A percentile compares a stretch with the other conserved stretches of the same genome.
Evolutionary conservation across 2,329 filamentous ascomycete genomes (phyloP).

Genomic region (Dryadomyces quercivorus): DNA sequence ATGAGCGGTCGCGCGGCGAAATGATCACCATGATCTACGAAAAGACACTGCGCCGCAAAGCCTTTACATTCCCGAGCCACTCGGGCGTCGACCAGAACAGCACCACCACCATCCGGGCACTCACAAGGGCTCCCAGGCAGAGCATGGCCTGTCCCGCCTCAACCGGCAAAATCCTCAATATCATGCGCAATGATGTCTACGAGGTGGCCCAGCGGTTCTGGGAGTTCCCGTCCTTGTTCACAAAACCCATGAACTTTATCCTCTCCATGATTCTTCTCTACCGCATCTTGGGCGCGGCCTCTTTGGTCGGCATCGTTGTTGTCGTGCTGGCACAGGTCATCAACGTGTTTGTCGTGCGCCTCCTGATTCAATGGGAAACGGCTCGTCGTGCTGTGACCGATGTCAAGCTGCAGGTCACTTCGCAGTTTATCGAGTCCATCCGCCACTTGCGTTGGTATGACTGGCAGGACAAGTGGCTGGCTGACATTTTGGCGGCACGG

Average conservation of each 20-base stretch:
- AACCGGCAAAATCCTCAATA: constrained; percentile 81
- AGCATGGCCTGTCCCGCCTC: constrained; percentile 46
- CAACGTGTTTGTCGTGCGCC: constrained; percentile 55
- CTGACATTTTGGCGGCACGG: constrained; percentile 54
- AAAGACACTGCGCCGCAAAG: constrained; percentile 54
- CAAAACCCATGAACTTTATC: constrained; percentile 64
- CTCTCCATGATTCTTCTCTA: constrained; percentile 64
- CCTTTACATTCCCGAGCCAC: constrained; percentile 41
- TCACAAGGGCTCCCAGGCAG: constrained; percentile 2
- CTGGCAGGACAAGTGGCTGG: constrained; percentile 68
- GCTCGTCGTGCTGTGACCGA: constrained; percentile 65
- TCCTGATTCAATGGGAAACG: constrained; percentile 56
- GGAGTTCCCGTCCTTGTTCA: constrained; percentile 69
- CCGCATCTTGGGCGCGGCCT: constrained; percentile 69
- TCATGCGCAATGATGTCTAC: constrained; percentile 74
- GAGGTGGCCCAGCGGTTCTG: constrained; percentile 76
- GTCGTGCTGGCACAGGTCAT: constrained; percentile 56
- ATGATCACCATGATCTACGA: constrained; percentile 57
- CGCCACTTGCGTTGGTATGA: constrained; percentile 72
- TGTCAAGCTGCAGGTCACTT: constrained; percentile 63
- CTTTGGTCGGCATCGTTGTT: constrained; percentile 59
- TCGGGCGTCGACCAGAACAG: constrained; percentile 15
- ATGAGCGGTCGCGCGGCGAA: constrained; percentile 75
- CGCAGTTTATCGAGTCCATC: constrained; percentile 79
- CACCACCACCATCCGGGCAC: neutral